Evolutionary conservation across 495 filamentous ascomycete genomes (phyloP).

Genomic region (Hypomontagnella monticulosa): DNA sequence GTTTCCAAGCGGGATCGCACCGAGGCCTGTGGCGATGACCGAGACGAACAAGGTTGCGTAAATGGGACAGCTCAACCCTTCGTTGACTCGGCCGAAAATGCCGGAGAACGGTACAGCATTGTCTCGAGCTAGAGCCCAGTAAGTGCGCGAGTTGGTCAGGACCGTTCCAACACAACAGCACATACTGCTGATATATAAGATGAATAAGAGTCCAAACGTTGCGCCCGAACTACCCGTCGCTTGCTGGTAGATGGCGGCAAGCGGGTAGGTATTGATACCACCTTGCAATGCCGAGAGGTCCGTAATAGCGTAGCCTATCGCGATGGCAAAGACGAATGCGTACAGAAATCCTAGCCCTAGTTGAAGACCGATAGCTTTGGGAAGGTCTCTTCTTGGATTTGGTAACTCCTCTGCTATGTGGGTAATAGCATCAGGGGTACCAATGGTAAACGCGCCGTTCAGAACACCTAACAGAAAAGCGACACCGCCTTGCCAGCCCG

Average conservation of each 20-base stretch:
- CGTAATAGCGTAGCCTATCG: conserved; percentile 76
- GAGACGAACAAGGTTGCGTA: conserved; percentile 73
- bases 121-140: conserved; percentile 85
- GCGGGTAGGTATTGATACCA: conserved; percentile 70
- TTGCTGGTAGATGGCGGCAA: conserved; percentile 81
- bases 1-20: conserved; percentile 77
- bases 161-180: conserved; percentile 73
- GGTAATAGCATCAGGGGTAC: conserved; percentile 78
- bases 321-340: conserved; percentile 79
- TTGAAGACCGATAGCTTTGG: conserved; percentile 69
- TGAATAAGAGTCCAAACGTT: conserved; percentile 72
- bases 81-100: conserved; percentile 59
- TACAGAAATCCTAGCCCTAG: conserved; percentile 67
- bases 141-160: conserved; percentile 81
- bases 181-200: conserved; percentile 72
- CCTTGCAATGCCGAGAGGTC: conserved; percentile 69
- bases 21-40: conserved; percentile 69
- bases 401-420: conserved; percentile 88
- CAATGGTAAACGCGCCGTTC: conserved; percentile 86
- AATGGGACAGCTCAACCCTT: conserved; percentile 69
- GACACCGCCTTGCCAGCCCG: conserved; percentile 75
- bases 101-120: conserved; percentile 65
- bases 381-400: conserved; percentile 69
- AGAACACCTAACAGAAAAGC: conserved; percentile 84
- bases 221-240: conserved; percentile 69